Evolutionary conservation across 352 stramenopile species (phyloP).

Genomic region (Phytopythium helicoides): DNA sequence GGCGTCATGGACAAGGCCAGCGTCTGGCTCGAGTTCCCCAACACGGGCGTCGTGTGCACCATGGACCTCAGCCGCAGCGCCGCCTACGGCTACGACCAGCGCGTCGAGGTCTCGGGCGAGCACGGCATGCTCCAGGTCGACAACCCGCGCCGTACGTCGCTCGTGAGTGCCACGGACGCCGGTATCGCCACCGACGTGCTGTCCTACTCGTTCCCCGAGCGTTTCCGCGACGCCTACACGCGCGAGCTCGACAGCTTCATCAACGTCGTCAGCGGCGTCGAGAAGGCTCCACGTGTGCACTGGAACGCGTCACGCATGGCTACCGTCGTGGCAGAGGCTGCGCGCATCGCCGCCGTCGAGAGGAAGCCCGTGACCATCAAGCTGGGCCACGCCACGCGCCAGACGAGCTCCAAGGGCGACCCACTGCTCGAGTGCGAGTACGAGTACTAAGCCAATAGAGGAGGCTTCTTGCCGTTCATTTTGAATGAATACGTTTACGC

Average conservation of each 20-base stretch:
- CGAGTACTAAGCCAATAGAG: conserved; percentile 25
- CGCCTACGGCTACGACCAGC: conserved; percentile 92
- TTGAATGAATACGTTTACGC: background rate
- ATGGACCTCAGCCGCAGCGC: conserved; percentile 86
- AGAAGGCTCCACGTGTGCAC: conserved; percentile 40
- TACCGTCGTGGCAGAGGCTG: conserved; percentile 72
- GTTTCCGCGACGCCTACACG: conserved; percentile 85
- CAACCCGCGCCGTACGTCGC: conserved; percentile 65
- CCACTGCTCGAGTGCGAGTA: conserved; percentile 56
- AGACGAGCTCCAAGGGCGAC: conserved; percentile 35
- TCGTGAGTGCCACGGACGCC: conserved; percentile 42
- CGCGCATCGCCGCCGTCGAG: conserved; percentile 57
- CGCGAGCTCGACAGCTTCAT: conserved; percentile 86
- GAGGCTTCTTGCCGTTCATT: background rate
- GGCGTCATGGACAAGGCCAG: conserved; percentile 85
- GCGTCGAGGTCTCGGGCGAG: conserved; percentile 86
- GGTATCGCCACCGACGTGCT: conserved; percentile 61
- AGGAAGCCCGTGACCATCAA: conserved; percentile 70
- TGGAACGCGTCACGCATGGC: conserved; percentile 77
- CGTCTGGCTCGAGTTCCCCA: conserved; percentile 74
- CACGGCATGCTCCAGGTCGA: conserved; percentile 67
- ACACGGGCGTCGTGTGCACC: conserved; percentile 78
- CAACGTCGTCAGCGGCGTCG: conserved; percentile 39
- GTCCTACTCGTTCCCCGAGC: conserved; percentile 86
- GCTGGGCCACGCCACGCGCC: conserved; percentile 42